Evolutionary conservation across 345 rosid species (phyloP).

Genomic region (Citrus glauca): DNA sequence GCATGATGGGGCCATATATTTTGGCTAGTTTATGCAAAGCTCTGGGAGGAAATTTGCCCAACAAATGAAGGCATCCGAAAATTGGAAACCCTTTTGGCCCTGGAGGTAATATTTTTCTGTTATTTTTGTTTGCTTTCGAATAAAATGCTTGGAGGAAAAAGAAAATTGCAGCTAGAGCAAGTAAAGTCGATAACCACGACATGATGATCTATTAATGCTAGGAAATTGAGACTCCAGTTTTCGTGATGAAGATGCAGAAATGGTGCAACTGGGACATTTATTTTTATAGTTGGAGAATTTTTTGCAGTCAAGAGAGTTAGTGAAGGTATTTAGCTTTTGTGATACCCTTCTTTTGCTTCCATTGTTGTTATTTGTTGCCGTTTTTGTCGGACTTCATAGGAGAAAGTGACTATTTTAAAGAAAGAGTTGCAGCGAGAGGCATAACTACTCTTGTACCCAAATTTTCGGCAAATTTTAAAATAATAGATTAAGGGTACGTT

Average conservation of each 20-base stretch:
- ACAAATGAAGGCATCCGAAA: not conserved
- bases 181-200: not conserved
- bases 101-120: constrained; percentile 23
- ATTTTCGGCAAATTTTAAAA: too few species aligned
- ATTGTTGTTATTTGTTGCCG: too few species aligned
- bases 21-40: not conserved
- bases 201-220: not conserved
- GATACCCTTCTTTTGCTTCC: too few species aligned
- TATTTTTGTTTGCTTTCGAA: not conserved
- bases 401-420: too few species aligned
- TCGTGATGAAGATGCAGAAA: not conserved
- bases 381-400: too few species aligned
- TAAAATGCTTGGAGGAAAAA: not conserved
- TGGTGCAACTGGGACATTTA: not conserved
- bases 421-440: too few species aligned
- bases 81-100: constrained; percentile 13
- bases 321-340: too few species aligned
- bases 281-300: not conserved
- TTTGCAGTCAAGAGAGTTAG: too few species aligned
- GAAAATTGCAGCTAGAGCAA: not conserved
- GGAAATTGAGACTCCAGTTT: not conserved
- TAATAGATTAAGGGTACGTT: too few species aligned
- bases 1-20: constrained; percentile 37
- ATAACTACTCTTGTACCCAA: too few species aligned
- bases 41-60: not conserved